Percentiles rank a stretch among this genome's conserved stretches.
Conservation (phyloP, 306 rosid genomes). For the Oemleria cerasiformis region DNA sequence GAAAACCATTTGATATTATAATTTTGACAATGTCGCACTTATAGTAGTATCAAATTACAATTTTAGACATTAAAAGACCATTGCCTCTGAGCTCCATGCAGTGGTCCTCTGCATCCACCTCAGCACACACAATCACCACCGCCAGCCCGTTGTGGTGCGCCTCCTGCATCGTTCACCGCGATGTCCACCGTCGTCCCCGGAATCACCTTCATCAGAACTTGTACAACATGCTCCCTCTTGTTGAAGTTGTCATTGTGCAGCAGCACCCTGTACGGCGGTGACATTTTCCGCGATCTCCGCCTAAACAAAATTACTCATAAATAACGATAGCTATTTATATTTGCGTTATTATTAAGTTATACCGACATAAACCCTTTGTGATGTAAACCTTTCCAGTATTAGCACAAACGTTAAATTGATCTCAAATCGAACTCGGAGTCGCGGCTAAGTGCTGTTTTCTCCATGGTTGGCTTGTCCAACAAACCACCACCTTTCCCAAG, state of each 20-base stretch:
- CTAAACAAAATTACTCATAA: slow-evolving; percentile 28
- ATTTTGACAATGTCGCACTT: too few relatives aligned
- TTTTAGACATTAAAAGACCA: slow-evolving; percentile 45
- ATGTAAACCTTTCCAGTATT: too few relatives aligned
- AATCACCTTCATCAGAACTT: slow-evolving; percentile 92
- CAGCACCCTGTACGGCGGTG: slow-evolving; percentile 77
- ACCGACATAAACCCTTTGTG: too few relatives aligned
- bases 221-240: slow-evolving; percentile 87
- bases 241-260: slow-evolving; percentile 83
- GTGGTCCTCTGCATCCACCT: slow-evolving; percentile 91
- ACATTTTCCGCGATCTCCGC: slow-evolving; percentile 61
- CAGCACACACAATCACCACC: slow-evolving; percentile 76
- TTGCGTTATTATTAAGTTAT: too few relatives aligned
- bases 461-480: slow-evolving; percentile 80
- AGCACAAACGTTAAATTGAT: slow-evolving; percentile 22
- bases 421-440: slow-evolving; percentile 76
- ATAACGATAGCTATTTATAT: too few relatives aligned
- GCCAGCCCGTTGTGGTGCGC: slow-evolving; percentile 82
- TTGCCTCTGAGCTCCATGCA: slow-evolving; percentile 92
- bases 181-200: slow-evolving; percentile 85
- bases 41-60: too few relatives aligned
- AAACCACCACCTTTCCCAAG: slow-evolving; percentile 69
- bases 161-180: slow-evolving; percentile 92
- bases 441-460: slow-evolving; percentile 71
- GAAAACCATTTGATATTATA: too few relatives aligned